Percentiles rank a stretch among this genome's conserved stretches.
Evolutionary conservation across 1,284 basidiomycete species (phyloP).

Genomic region (Sporisorium graminicola): DNA sequence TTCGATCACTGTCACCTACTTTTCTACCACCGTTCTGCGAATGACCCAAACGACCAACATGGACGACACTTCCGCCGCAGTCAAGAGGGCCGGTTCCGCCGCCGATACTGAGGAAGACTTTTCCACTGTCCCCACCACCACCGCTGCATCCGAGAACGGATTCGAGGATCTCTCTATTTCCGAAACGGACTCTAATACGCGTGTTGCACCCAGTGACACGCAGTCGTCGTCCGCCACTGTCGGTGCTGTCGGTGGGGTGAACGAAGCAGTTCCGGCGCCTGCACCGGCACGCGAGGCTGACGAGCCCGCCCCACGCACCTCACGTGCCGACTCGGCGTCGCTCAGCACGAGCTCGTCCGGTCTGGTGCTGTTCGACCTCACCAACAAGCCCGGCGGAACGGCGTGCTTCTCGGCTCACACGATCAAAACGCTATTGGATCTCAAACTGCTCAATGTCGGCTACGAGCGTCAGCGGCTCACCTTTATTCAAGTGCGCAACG

Average conservation of each 20-base stretch:
- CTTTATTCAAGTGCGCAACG: constrained; percentile 58
- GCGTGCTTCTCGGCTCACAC: constrained; percentile 54
- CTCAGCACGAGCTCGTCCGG: constrained; percentile 38
- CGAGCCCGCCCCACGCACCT: constrained; percentile 10
- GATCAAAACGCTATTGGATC: constrained; percentile 58
- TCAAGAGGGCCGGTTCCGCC: constrained; percentile 41
- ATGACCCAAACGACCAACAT: constrained; percentile 11
- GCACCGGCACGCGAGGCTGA: constrained; percentile 26
- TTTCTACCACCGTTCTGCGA: not conserved
- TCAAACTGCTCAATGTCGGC: constrained; percentile 57
- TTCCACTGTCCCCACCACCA: constrained; percentile 39
- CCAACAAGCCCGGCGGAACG: constrained; percentile 32
- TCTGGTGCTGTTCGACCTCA: constrained; percentile 60
- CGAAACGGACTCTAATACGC: constrained; percentile 45
- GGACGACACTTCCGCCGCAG: constrained; percentile 16
- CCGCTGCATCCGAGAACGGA: constrained; percentile 35
- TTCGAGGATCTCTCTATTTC: constrained; percentile 38
- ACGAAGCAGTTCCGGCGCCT: constrained; percentile 20
- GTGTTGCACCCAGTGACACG: constrained; percentile 8
- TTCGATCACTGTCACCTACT: not conserved
- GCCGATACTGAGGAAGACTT: constrained; percentile 42
- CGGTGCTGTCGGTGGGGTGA: constrained; percentile 2
- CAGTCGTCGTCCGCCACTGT: not conserved
- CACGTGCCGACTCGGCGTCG: constrained; percentile 30
- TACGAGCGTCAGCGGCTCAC: constrained; percentile 59